A percentile compares a stretch with the other conserved stretches of the same genome.
phyloP scores from a whole-genome alignment of 352 stramenopile species.

The Blastocystis sp. region DNA sequence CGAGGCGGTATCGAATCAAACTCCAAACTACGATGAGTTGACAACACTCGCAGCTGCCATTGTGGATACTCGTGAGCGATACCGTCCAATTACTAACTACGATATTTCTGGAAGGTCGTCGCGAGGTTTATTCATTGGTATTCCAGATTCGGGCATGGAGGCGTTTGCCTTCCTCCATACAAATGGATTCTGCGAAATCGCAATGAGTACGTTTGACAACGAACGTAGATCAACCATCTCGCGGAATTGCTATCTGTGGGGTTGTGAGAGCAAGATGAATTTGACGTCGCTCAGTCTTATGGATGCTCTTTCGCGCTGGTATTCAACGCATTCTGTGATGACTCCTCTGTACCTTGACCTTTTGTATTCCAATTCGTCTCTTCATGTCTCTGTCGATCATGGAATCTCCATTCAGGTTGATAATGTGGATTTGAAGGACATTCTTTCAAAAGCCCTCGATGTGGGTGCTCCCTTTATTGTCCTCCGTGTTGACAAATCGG shows the following conservation, averaged over 20 bases:
- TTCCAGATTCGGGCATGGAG: not conserved
- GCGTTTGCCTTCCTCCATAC: not conserved
- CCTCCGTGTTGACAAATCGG: not conserved
- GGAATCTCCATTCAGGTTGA: not conserved
- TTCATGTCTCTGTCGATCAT: not conserved
- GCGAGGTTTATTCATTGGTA: slow-evolving; percentile 2
- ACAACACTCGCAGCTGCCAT: not conserved
- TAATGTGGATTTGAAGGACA: not conserved
- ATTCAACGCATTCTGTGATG: slow-evolving; percentile 15
- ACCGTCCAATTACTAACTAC: slow-evolving; percentile 33
- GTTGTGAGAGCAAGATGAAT: not conserved
- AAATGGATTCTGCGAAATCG: not conserved
- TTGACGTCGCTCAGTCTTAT: not conserved
- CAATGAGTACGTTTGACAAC: not conserved
- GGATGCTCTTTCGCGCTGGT: not conserved
- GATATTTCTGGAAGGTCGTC: slow-evolving; percentile 39
- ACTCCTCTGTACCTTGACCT: slow-evolving; percentile 14
- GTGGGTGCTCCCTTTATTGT: not conserved
- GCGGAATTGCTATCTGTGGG: not conserved
- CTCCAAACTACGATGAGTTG: not conserved
- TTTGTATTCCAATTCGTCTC: not conserved
- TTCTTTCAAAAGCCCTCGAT: not conserved
- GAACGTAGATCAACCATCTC: not conserved
- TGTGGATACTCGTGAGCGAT: not conserved
- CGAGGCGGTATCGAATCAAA: not conserved